Conservation (phyloP, 2,329 filamentous ascomycete species). For the Cercospora sp. region DNA sequence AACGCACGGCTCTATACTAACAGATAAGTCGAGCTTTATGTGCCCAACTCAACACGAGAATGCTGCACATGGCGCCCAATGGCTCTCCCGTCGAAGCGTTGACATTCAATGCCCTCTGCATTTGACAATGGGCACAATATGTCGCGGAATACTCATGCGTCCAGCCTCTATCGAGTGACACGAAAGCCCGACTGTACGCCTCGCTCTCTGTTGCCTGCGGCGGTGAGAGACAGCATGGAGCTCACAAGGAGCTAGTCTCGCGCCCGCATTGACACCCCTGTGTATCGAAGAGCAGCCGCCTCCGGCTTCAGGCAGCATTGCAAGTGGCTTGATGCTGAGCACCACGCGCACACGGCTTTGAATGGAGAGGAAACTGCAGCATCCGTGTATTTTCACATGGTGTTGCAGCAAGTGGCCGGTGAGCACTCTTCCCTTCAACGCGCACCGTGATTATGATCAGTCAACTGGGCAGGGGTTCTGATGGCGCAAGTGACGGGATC, state of each 20-base stretch:
- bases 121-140: background rate
- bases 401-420: background rate
- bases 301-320: background rate
- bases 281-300: background rate
- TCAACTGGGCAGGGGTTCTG: background rate
- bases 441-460: background rate
- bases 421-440: background rate
- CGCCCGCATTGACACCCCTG: background rate
- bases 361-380: background rate
- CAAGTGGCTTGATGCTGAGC: background rate
- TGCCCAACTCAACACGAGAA: background rate
- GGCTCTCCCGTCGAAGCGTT: background rate
- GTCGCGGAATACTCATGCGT: background rate
- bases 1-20: background rate
- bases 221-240: background rate
- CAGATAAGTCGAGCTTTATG: background rate
- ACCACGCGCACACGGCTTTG: background rate
- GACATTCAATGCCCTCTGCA: background rate
- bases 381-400: background rate
- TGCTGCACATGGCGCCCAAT: background rate
- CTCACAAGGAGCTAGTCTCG: background rate
- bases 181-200: background rate
- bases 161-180: background rate
- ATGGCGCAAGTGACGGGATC: background rate
- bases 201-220: background rate